phyloP scores from a whole-genome alignment of 1,284 basidiomycete genomes.

The Ganoderma sinense region DNA sequence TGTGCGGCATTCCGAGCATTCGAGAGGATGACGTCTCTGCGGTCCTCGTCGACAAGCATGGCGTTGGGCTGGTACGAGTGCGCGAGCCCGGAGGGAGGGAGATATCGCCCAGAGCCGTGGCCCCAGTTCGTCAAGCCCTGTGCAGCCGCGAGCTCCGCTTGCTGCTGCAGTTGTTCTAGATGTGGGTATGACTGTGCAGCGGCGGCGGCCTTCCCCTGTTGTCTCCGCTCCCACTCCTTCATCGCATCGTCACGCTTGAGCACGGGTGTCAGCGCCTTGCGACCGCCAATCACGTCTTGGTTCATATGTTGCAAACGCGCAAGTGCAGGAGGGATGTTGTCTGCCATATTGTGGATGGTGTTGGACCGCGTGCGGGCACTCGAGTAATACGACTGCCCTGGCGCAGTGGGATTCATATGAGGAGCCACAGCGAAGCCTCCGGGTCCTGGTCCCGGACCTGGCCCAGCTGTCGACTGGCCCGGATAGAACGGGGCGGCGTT shows the following conservation, averaged over 20 bases:
- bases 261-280: constrained; percentile 87
- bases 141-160: constrained; percentile 83
- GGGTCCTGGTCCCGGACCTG: constrained; percentile 7
- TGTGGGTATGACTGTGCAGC: constrained; percentile 80
- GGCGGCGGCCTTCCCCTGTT: constrained; percentile 69
- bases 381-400: constrained; percentile 72
- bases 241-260: constrained; percentile 90
- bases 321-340: constrained; percentile 90
- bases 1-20: constrained; percentile 76
- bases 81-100: constrained; percentile 71
- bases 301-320: constrained; percentile 90
- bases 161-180: constrained; percentile 89
- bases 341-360: constrained; percentile 90
- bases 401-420: constrained; percentile 61
- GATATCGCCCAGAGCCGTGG: constrained; percentile 52
- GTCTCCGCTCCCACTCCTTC: constrained; percentile 88
- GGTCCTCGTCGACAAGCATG: constrained; percentile 70
- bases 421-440: constrained; percentile 35
- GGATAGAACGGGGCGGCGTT: constrained; percentile 51
- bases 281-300: constrained; percentile 82
- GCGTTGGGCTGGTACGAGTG: constrained; percentile 67
- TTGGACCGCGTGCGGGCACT: constrained; percentile 78
- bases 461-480: constrained; percentile 42
- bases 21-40: constrained; percentile 76
- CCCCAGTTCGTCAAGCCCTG: constrained; percentile 66